These are phyloP conservation scores for Vicia villosa DNA, from an alignment of 306 rosid species.

Conservation along the genomic window DNA sequence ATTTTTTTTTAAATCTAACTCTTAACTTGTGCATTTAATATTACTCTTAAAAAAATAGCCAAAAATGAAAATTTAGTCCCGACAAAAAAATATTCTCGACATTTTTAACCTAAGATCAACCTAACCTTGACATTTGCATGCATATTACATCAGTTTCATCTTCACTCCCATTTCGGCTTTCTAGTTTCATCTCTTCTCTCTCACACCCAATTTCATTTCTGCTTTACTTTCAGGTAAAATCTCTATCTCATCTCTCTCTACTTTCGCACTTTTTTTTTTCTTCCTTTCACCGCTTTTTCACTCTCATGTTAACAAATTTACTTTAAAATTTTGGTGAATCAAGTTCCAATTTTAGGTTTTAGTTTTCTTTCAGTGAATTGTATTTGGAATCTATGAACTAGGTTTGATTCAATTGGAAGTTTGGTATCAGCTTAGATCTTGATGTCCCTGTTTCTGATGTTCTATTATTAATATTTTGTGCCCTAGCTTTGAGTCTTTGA, in stretches of 20 bases:
- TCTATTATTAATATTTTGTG: neutral
- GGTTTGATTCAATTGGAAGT: slow-evolving; percentile 2
- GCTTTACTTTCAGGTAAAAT: slow-evolving; percentile 5
- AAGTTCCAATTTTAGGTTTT: neutral
- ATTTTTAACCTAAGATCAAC: too few relatives aligned
- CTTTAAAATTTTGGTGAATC: neutral
- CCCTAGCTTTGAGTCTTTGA: slow-evolving; percentile 8
- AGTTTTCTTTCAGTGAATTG: neutral
- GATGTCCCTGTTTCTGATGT: neutral
- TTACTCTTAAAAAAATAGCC: too few relatives aligned
- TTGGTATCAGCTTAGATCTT: neutral
- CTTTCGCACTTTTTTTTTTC: too few relatives aligned
- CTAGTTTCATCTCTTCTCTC: too few relatives aligned
- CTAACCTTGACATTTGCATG: too few relatives aligned
- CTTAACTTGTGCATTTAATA: too few relatives aligned
- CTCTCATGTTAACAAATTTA: neutral
- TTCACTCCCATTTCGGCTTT: too few relatives aligned
- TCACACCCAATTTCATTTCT: too few relatives aligned
- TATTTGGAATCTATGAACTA: neutral
- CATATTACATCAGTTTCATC: too few relatives aligned
- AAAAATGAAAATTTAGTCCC: too few relatives aligned
- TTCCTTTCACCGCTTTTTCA: neutral
- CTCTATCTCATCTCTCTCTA: neutral
- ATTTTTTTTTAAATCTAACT: too few relatives aligned
- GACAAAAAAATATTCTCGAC: too few relatives aligned